These are phyloP conservation scores for Populus euphratica DNA, from an alignment of 345 rosid genomes.

Conservation along the genomic window DNA sequence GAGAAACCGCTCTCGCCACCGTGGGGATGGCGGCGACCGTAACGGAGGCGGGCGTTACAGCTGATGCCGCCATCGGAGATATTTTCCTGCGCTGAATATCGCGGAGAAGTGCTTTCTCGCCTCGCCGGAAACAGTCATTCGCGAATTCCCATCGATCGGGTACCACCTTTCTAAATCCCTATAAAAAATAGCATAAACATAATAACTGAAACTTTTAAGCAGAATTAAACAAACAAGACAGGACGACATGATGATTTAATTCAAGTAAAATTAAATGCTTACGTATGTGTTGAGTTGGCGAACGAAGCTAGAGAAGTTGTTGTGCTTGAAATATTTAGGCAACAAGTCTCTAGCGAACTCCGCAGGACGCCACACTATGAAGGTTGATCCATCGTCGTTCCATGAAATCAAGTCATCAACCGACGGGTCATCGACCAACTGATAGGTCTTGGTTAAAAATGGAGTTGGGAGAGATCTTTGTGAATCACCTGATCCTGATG, in stretches of 20 bases:
- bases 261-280: conserved; percentile 15
- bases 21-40: conserved; percentile 22
- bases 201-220: neutral
- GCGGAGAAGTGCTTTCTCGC: conserved; percentile 69
- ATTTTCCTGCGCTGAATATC: conserved; percentile 88
- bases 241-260: neutral
- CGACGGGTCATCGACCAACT: conserved; percentile 74
- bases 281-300: conserved; percentile 97
- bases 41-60: conserved; percentile 9
- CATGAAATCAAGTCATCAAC: conserved; percentile 76
- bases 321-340: conserved; percentile 90
- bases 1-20: neutral
- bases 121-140: conserved; percentile 69
- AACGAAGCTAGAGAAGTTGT: conserved; percentile 91
- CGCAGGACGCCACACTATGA: conserved; percentile 91
- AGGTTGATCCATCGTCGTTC: conserved; percentile 85
- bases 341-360: conserved; percentile 92
- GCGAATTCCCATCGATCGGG: conserved; percentile 98
- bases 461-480: conserved; percentile 90
- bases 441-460: conserved; percentile 78
- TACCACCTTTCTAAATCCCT: conserved; percentile 92
- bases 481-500: conserved; percentile 36
- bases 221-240: neutral
- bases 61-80: conserved; percentile 30
- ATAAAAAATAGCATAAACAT: neutral